Evolutionary conservation across 78 protist genomes (phyloP).

Genomic region (Speleostelium caveatum): DNA sequence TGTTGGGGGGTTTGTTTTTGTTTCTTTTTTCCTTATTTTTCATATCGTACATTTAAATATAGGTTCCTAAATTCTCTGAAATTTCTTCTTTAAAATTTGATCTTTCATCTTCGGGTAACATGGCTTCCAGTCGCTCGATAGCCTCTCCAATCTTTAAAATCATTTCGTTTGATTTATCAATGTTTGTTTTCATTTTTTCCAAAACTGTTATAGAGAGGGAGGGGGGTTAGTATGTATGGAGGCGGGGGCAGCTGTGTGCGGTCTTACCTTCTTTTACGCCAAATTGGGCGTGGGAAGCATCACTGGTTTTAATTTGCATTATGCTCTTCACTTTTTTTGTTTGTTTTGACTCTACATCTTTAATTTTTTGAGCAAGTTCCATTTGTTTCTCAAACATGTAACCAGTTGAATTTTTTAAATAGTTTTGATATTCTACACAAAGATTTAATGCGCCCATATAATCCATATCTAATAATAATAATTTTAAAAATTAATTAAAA

Average conservation of each 20-base stretch:
- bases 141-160: slow-evolving; percentile 21
- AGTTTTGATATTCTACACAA: slow-evolving; percentile 62
- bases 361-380: slow-evolving; percentile 16
- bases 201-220: slow-evolving; percentile 6
- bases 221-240: too few species aligned
- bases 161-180: slow-evolving; percentile 29
- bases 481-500: too few species aligned
- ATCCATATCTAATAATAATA: slow-evolving; percentile 65
- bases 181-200: slow-evolving; percentile 47
- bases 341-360: slow-evolving; percentile 30
- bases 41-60: too few species aligned
- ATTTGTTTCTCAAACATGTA: slow-evolving; percentile 55
- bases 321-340: slow-evolving; percentile 3
- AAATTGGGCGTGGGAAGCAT: slow-evolving; percentile 53
- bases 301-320: slow-evolving; percentile 33
- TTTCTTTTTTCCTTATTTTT: too few species aligned
- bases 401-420: slow-evolving; percentile 73
- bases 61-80: background rate
- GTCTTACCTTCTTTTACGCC: slow-evolving; percentile 28
- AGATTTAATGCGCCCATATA: slow-evolving; percentile 38
- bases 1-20: too few species aligned
- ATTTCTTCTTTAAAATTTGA: slow-evolving; percentile 40
- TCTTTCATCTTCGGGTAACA: slow-evolving; percentile 38
- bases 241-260: too few species aligned
- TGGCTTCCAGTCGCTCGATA: slow-evolving; percentile 17